A percentile compares a stretch with the other conserved stretches of the same genome.
Conservation (phyloP, 202 grass and related monocot species). For the Miscanthus sacchariflorus region DNA sequence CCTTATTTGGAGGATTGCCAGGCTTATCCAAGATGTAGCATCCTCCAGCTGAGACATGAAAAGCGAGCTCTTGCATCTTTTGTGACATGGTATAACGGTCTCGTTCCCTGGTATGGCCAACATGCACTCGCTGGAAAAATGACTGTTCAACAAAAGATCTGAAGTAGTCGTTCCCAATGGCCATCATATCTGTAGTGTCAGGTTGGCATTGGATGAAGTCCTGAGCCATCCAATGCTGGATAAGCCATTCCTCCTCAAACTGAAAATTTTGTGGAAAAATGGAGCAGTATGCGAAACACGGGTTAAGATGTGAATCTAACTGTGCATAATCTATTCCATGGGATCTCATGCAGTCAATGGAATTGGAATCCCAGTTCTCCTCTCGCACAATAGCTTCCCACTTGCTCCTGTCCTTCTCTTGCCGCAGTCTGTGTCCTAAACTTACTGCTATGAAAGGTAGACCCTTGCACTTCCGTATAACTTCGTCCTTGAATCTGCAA, state of each 20-base stretch:
- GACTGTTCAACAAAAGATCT: constrained; percentile 43
- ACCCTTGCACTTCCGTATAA: not conserved
- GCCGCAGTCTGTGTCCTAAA: constrained; percentile 40
- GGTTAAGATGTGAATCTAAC: constrained; percentile 47
- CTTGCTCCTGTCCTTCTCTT: constrained; percentile 41
- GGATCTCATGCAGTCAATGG: not conserved
- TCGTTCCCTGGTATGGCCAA: not conserved
- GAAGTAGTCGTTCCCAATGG: constrained; percentile 51
- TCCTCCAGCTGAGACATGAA: constrained; percentile 22
- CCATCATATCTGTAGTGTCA: not conserved
- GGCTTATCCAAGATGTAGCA: not conserved
- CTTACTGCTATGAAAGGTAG: constrained; percentile 48
- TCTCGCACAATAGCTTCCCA: constrained; percentile 45
- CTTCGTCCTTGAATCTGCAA: too few species aligned
- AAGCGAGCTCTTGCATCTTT: constrained; percentile 30
- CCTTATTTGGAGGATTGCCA: too few species aligned
- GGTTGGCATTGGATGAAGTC: constrained; percentile 10
- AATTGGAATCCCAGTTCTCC: not conserved
- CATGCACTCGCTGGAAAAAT: constrained; percentile 39
- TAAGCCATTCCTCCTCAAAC: constrained; percentile 59
- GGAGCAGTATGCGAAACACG: constrained; percentile 59
- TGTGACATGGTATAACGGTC: constrained; percentile 44
- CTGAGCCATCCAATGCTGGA: constrained; percentile 62
- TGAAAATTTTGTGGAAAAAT: constrained; percentile 38
- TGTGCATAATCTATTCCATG: constrained; percentile 33